Base-by-base conservation (phyloP, 2,329 filamentous ascomycete genomes). In the Trichoderma semiorbis region DNA sequence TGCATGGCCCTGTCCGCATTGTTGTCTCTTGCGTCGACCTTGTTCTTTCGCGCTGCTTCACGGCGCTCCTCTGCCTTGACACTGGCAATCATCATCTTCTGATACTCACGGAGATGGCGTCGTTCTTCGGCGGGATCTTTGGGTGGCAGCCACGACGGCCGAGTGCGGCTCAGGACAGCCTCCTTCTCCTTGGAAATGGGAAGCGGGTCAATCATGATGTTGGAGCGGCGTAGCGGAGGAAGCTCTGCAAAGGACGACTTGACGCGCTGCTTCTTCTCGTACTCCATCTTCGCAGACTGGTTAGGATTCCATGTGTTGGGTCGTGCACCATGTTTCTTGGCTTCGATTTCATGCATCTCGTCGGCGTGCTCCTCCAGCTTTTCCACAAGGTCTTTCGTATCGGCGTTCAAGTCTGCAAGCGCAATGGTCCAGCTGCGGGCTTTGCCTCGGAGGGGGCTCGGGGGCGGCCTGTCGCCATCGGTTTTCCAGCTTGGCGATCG, bases 51-150 rank as follows among this genome's bases (percentile, higher is more conserved):
- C 18, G 84, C 82, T 0, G 84, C 85, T 75, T 91, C 88, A 74
- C 83, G 88, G 77, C 87, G 87, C 72, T 87, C 86, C 36, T 91
- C 89, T 0, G 88, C 86, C 76, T 89, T 88, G 66, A 84, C 80
- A 75, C 89, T 90, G 58, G 84, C 84, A 0, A 85, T 86, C 91
- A 95, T 93, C 92, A 96, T 95, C 80, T 87, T 90, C 81, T 95
- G 91, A 78, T 95, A 96, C 79, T 96, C 90, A 77, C 89, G 94
- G 75, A 99, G 80, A 81, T 99, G 96, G 75, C 91, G 91, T 79
- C 89, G 93, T 83, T 99, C 96, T 81, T 99, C 96, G 69, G 92
- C 92, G 2, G 94, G 95, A 75, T 96, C 91, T 82, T 96, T 96
- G 1, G 93, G 93, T 1, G 93, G 93, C 3, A 96, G 84, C 93